Percentiles rank a stretch among this genome's conserved stretches.
phyloP scores from a whole-genome alignment of 495 filamentous ascomycete genomes.

The Neurospora sp. region DNA sequence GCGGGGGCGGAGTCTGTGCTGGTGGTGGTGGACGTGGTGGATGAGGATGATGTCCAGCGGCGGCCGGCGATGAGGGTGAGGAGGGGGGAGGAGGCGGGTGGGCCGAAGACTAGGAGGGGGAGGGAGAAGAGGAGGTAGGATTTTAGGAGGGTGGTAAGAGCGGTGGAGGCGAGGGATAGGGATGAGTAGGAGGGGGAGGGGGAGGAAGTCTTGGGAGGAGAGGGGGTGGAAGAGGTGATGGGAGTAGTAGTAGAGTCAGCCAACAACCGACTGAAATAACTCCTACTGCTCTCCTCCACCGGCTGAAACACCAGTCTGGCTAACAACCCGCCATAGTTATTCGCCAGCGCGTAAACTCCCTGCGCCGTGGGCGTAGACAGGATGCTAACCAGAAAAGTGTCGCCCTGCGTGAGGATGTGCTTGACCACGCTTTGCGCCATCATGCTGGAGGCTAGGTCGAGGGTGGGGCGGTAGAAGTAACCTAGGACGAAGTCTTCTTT shows the following conservation, averaged over 20 bases:
- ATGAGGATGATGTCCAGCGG: no score
- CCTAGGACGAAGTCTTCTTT: constrained; percentile 41
- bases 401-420: constrained; percentile 86
- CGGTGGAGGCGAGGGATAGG: constrained; percentile 29
- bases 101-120: constrained; percentile 56
- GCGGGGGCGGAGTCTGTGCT: constrained; percentile 20
- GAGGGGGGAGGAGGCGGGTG: constrained; percentile 58
- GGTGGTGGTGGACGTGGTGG: no score
- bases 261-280: constrained; percentile 70
- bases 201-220: no score
- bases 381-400: constrained; percentile 73
- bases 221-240: neutral
- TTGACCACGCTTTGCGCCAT: constrained; percentile 84
- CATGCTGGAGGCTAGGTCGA: constrained; percentile 61
- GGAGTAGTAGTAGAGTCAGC: no score
- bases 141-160: constrained; percentile 43
- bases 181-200: constrained; percentile 2
- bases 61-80: constrained; percentile 63
- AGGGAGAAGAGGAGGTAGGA: constrained; percentile 59
- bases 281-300: constrained; percentile 82
- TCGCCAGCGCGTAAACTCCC: constrained; percentile 86
- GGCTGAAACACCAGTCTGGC: constrained; percentile 91
- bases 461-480: constrained; percentile 56
- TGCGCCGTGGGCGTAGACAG: constrained; percentile 69
- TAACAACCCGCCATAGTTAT: constrained; percentile 86